Evolutionary conservation across 371 early-diverging fungal species (phyloP).

Genomic region (Mucor lusitanicus): DNA sequence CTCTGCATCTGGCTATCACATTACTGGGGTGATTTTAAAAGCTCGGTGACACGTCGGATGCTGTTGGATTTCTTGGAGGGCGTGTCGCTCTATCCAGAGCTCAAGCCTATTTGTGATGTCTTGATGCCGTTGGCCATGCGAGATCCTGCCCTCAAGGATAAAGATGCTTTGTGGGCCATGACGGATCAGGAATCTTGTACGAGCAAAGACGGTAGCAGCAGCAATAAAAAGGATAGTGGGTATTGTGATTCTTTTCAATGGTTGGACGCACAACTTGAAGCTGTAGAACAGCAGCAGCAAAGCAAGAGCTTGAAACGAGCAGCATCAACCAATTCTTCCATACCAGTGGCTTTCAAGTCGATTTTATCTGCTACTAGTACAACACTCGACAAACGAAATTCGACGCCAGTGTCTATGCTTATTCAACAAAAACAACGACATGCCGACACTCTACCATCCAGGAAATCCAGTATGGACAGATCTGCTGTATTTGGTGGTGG

Average conservation of each 20-base stretch:
- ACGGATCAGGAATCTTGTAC: conserved; percentile 13
- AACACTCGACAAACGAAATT: neutral
- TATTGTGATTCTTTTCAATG: conserved; percentile 17
- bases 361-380: no score
- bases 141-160: conserved; percentile 33
- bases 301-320: neutral
- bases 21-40: conserved; percentile 56
- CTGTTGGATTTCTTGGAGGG: conserved; percentile 41
- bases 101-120: conserved; percentile 30
- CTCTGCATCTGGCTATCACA: conserved; percentile 48
- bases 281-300: neutral
- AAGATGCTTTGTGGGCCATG: conserved; percentile 37
- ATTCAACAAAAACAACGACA: neutral
- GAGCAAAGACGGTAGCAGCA: neutral
- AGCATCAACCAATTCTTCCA: neutral
- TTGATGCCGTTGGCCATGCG: conserved; percentile 30
- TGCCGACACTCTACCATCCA: neutral
- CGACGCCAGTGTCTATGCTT: neutral
- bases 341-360: neutral
- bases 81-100: conserved; percentile 19
- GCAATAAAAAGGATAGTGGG: conserved; percentile 46
- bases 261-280: neutral
- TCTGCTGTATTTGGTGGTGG: neutral
- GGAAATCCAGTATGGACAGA: neutral
- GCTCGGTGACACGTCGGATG: conserved; percentile 45